Conservation (phyloP, 495 filamentous ascomycete species). For the Trichoderma parareesei region DNA sequence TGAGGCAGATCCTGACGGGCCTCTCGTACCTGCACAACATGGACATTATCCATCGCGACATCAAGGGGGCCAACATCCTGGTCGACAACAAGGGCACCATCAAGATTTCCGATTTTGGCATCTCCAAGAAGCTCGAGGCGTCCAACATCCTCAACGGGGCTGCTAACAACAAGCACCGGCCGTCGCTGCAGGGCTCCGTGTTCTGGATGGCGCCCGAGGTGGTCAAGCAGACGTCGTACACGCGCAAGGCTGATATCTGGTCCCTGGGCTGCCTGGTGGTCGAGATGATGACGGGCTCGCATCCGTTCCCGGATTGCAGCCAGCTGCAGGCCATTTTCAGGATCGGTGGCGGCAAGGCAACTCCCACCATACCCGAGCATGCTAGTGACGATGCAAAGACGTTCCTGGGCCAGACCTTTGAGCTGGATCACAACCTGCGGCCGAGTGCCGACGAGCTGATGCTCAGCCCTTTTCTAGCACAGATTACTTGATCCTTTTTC, state of each 20-base stretch:
- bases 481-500: conserved; percentile 31
- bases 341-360: conserved; percentile 80
- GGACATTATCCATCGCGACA: conserved; percentile 97
- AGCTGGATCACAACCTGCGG: conserved; percentile 85
- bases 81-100: conserved; percentile 98
- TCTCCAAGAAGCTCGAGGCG: conserved; percentile 93
- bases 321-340: conserved; percentile 98
- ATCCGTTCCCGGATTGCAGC: conserved; percentile 95
- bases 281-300: conserved; percentile 96
- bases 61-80: conserved; percentile 97
- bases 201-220: conserved; percentile 99
- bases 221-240: conserved; percentile 94
- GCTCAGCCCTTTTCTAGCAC: conserved; percentile 68
- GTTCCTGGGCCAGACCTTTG: conserved; percentile 86
- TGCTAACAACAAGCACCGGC: conserved; percentile 65
- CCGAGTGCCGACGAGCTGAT: conserved; percentile 88
- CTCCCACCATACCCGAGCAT: conserved; percentile 81
- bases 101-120: conserved; percentile 99
- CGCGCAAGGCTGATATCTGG: conserved; percentile 99
- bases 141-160: conserved; percentile 47
- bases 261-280: conserved; percentile 93
- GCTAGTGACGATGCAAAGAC: conserved; percentile 76
- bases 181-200: conserved; percentile 91
- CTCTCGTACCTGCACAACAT: conserved; percentile 92
- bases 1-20: conserved; percentile 89